Evolutionary conservation across 768 basidiomycete genomes (phyloP).

Genomic region (Tephrocybe sp.): DNA sequence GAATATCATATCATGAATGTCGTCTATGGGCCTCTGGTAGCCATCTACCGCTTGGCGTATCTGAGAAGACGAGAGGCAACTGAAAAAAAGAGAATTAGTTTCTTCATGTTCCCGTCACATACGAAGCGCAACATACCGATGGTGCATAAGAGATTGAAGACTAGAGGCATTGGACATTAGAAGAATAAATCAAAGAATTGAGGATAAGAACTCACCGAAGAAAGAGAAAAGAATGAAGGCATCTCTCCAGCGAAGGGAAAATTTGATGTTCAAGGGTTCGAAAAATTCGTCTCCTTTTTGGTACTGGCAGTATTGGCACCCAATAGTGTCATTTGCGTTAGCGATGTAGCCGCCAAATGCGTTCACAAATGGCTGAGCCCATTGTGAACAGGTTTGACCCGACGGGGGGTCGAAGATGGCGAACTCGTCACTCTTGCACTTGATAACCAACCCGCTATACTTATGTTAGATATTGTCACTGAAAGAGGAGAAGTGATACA

Average conservation of each 20-base stretch:
- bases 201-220: constrained; percentile 38
- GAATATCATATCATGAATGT: background rate
- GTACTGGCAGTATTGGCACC: constrained; percentile 77
- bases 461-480: constrained; percentile 10
- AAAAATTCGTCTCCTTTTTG: constrained; percentile 68
- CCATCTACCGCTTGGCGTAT: constrained; percentile 58
- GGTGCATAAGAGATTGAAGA: constrained; percentile 69
- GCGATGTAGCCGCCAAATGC: constrained; percentile 72
- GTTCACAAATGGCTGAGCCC: constrained; percentile 66
- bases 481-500: constrained; percentile 13
- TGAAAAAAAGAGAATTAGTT: constrained; percentile 18
- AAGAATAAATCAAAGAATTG: background rate
- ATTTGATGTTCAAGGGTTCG: constrained; percentile 63
- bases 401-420: constrained; percentile 67
- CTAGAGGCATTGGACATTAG: constrained; percentile 21
- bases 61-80: constrained; percentile 72
- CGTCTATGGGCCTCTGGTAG: background rate
- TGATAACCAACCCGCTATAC: constrained; percentile 56
- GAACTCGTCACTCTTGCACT: constrained; percentile 69
- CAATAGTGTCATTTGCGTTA: constrained; percentile 53
- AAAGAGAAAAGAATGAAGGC: constrained; percentile 63
- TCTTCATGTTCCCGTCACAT: background rate
- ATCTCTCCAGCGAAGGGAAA: constrained; percentile 63
- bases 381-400: constrained; percentile 68
- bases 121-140: constrained; percentile 31